A percentile compares a stretch with the other conserved stretches of the same genome.
Conservation (phyloP, 2,329 filamentous ascomycete genomes). For the Aspergillus brunneoviolaceus region DNA sequence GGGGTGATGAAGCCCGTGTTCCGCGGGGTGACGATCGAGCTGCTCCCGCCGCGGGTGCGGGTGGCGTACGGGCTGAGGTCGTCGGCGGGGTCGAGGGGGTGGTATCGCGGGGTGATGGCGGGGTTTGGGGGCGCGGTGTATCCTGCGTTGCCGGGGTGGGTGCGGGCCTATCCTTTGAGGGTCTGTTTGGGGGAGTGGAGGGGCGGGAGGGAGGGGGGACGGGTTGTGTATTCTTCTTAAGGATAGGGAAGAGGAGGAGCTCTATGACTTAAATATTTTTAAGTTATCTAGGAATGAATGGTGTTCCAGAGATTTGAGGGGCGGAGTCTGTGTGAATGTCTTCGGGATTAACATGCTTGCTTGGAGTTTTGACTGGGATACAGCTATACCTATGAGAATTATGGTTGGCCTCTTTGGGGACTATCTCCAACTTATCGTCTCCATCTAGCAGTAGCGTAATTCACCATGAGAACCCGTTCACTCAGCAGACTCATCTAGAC, state of each 20-base stretch:
- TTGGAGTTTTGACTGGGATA: too few species aligned
- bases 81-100: slow-evolving; percentile 23
- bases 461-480: too few species aligned
- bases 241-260: neutral
- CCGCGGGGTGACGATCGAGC: slow-evolving; percentile 32
- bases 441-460: too few species aligned
- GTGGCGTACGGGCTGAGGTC: slow-evolving; percentile 37
- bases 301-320: too few species aligned
- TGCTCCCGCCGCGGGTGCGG: slow-evolving; percentile 34
- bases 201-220: slow-evolving; percentile 4
- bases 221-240: slow-evolving; percentile 1
- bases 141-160: slow-evolving; percentile 32
- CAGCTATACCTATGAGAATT: too few species aligned
- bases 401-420: too few species aligned
- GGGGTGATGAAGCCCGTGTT: slow-evolving; percentile 32
- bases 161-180: slow-evolving; percentile 31
- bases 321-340: too few species aligned
- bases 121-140: slow-evolving; percentile 33
- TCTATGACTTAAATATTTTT: too few species aligned
- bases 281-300: too few species aligned
- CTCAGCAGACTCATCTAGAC: too few species aligned
- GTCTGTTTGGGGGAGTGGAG: slow-evolving; percentile 34
- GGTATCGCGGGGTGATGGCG: slow-evolving; percentile 34
- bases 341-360: too few species aligned
- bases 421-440: too few species aligned